Base-by-base conservation (phyloP, 2,329 filamentous ascomycete genomes). In the Thermothelomyces thermophilus region DNA sequence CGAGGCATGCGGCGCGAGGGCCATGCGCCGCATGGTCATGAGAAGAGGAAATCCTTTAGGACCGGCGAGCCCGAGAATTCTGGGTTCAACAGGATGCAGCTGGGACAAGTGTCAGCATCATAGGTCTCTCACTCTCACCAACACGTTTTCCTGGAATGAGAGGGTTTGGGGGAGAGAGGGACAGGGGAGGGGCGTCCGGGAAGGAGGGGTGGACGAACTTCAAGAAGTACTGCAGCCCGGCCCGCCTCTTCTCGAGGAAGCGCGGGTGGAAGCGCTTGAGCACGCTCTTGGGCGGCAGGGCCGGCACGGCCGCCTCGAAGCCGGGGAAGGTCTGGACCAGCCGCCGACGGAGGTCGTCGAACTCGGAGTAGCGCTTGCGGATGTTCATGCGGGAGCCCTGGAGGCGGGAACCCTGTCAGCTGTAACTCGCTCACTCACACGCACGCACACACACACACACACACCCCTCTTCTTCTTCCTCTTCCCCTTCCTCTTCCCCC, bases 61-160 rank as follows among this genome's bases (percentile, higher is more conserved):
- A 95, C 82, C 0, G 90, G 87, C n/a, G 88, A 93, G 10, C 87
- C 86, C 30, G 90, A 87, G 64, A 96, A 96, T 66, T 96, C 90
- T 0, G 91, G 91, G 66, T 96, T 96, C 26, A 96, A 71, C 57
- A 97, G 70, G 54, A 96, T 84, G 70, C 90, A 96, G 64, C 89
- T 95, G 63, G 8, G 28, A 56, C 24, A 26, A 26, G 24, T 5
- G 24, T 26, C 24, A 26, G 24, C 24, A 26, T 26, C 24, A 5
- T 5, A 5, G 5, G 5, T 9, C 24, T 26, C 24, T 26, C 24
- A 5, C 5, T 26, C 9, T 26, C 24, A 26, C 24, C 24, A 26
- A n/a, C n/a, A n/a, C n/a, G n/a, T n/a, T n/a, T n/a, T n/a, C n/a
- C n/a, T n/a, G n/a, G n/a, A n/a, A n/a, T n/a, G n/a, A n/a, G n/a